Evolutionary conservation across 768 basidiomycete genomes (phyloP).

Genomic region (Fibroporia radiculosa): DNA sequence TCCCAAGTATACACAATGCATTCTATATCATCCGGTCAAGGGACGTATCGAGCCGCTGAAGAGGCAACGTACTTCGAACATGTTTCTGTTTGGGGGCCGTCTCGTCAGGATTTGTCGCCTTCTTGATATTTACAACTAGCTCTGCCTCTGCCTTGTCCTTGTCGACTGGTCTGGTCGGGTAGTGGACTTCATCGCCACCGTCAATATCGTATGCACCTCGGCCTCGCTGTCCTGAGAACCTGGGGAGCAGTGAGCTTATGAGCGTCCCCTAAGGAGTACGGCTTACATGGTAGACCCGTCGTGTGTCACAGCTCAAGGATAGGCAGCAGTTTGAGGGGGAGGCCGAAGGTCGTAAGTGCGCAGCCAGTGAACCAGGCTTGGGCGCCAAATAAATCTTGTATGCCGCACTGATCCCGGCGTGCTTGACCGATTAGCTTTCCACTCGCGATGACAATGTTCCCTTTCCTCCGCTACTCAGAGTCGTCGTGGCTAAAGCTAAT

Average conservation of each 20-base stretch:
- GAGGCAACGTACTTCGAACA: slow-evolving; percentile 77
- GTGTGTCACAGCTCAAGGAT: too few species aligned
- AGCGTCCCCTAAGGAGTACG: not conserved
- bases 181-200: slow-evolving; percentile 78
- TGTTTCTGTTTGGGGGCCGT: slow-evolving; percentile 98
- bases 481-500: too few species aligned
- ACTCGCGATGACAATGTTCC: too few species aligned
- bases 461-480: too few species aligned
- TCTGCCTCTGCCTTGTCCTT: slow-evolving; percentile 97
- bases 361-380: too few species aligned
- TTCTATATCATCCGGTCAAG: slow-evolving; percentile 40
- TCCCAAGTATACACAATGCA: slow-evolving; percentile 99
- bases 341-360: too few species aligned
- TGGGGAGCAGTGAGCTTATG: not conserved
- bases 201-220: slow-evolving; percentile 53
- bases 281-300: not conserved
- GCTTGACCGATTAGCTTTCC: too few species aligned
- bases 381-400: too few species aligned
- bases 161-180: slow-evolving; percentile 95
- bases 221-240: slow-evolving; percentile 9
- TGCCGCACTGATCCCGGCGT: too few species aligned
- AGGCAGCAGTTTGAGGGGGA: too few species aligned
- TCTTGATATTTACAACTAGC: slow-evolving; percentile 93
- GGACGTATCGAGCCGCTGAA: not conserved
- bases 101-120: slow-evolving; percentile 93